Evolutionary conservation across 2,329 filamentous ascomycete genomes (phyloP).

Genomic region (Parastagonospora avenae): DNA sequence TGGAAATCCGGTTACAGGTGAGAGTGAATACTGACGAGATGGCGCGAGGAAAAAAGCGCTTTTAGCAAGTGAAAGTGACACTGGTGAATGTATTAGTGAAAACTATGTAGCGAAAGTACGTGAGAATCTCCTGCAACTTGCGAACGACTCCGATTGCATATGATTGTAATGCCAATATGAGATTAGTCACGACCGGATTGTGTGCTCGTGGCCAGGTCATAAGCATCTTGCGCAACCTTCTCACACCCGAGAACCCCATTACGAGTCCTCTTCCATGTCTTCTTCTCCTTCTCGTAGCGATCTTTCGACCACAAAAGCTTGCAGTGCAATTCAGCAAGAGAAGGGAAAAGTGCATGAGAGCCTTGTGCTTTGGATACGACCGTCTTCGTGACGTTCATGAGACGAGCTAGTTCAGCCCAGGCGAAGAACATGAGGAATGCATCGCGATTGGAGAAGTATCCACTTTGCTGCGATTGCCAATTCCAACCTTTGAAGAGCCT

Average conservation of each 20-base stretch:
- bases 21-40: neutral
- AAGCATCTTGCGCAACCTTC: conserved; percentile 11
- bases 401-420: conserved; percentile 17
- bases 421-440: conserved; percentile 14
- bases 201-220: conserved; percentile 7
- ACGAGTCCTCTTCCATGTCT: conserved; percentile 2
- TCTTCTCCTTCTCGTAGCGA: conserved; percentile 13
- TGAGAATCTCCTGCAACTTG: neutral
- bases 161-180: too few species aligned
- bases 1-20: neutral
- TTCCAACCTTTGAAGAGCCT: conserved; percentile 15
- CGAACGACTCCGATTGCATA: too few species aligned
- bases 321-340: conserved; percentile 7
- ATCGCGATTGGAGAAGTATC: conserved; percentile 8
- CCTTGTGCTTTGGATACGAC: neutral
- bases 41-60: too few species aligned
- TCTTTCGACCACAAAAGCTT: conserved; percentile 10
- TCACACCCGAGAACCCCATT: conserved; percentile 6
- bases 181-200: neutral
- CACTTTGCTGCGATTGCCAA: neutral
- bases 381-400: conserved; percentile 10
- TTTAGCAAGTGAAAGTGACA: neutral
- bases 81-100: neutral
- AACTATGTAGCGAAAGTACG: neutral
- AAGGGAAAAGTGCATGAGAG: neutral